Conservation (phyloP, 2,329 filamentous ascomycete genomes). For the Ascocoryne sarcoides region DNA sequence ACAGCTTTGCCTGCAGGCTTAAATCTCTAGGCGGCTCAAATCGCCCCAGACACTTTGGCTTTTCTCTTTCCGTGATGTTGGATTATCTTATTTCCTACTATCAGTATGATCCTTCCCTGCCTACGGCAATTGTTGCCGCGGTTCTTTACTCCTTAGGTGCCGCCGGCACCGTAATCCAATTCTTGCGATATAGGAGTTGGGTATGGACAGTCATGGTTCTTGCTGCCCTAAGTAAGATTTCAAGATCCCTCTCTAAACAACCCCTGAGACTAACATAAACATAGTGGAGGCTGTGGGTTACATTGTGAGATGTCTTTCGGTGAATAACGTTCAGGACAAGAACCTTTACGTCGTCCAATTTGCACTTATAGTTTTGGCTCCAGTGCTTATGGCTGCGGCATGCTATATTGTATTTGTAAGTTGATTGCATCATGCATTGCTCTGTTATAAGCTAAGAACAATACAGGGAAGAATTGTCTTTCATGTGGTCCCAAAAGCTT, state of each 20-base stretch:
- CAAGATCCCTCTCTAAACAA: background rate
- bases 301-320: conserved; percentile 15
- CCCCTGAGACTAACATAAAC: background rate
- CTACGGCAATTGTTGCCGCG: conserved; percentile 25
- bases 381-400: conserved; percentile 28
- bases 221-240: conserved; percentile 25
- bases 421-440: background rate
- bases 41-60: no score
- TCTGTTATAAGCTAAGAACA: background rate
- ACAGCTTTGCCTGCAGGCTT: no score
- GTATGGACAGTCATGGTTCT: conserved; percentile 30
- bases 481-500: conserved; percentile 22
- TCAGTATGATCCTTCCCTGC: conserved; percentile 25
- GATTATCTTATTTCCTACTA: conserved; percentile 11
- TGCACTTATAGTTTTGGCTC: conserved; percentile 25
- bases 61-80: no score
- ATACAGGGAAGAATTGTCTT: conserved; percentile 24
- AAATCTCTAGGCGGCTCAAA: no score
- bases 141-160: conserved; percentile 24
- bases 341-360: conserved; percentile 24
- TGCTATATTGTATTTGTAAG: conserved; percentile 27
- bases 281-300: conserved; percentile 21
- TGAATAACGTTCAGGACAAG: conserved; percentile 9
- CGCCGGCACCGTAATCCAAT: conserved; percentile 25
- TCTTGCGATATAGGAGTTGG: conserved; percentile 27